Percentiles rank a stretch among this genome's conserved stretches.
phyloP scores from a whole-genome alignment of 2,329 filamentous ascomycete species.

The Paracorniculantispora psalliotae region DNA sequence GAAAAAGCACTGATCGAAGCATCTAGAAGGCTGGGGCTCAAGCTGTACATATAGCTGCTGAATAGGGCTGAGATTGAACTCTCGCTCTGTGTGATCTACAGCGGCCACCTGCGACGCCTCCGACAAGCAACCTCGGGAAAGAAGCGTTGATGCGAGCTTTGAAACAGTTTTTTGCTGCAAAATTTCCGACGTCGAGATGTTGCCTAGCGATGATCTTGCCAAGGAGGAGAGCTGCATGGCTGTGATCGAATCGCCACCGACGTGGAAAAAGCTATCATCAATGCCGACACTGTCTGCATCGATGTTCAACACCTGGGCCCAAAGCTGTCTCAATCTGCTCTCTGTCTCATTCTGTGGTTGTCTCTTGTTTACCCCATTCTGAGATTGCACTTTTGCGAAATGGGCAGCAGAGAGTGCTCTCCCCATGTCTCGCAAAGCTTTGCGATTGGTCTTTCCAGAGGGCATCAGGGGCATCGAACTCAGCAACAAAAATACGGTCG shows the following conservation, averaged over 20 bases:
- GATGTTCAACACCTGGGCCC: conserved; percentile 36
- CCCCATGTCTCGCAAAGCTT: conserved; percentile 7
- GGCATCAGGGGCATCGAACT: neutral
- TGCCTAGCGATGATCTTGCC: conserved; percentile 23
- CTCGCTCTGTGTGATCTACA: neutral
- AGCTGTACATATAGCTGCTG: neutral
- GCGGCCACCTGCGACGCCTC: neutral
- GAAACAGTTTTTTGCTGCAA: conserved; percentile 25
- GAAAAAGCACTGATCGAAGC: conserved; percentile 16
- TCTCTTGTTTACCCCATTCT: conserved; percentile 6
- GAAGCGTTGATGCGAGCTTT: conserved; percentile 18
- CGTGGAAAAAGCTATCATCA: conserved; percentile 31
- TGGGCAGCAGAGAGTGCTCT: neutral
- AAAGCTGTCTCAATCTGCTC: conserved; percentile 25
- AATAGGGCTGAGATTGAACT: neutral
- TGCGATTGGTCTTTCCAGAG: conserved; percentile 9
- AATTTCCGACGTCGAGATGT: conserved; percentile 27
- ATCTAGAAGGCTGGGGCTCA: neutral
- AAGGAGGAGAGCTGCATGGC: conserved; percentile 39
- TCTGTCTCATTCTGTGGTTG: conserved; percentile 7
- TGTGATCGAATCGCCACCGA: conserved; percentile 41
- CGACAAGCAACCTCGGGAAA: neutral
- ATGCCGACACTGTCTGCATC: conserved; percentile 23
- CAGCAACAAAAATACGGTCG: neutral
- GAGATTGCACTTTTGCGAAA: neutral